These are phyloP conservation scores for Capsella bursapastoris DNA, from an alignment of 345 rosid species.

Conservation along the genomic window DNA sequence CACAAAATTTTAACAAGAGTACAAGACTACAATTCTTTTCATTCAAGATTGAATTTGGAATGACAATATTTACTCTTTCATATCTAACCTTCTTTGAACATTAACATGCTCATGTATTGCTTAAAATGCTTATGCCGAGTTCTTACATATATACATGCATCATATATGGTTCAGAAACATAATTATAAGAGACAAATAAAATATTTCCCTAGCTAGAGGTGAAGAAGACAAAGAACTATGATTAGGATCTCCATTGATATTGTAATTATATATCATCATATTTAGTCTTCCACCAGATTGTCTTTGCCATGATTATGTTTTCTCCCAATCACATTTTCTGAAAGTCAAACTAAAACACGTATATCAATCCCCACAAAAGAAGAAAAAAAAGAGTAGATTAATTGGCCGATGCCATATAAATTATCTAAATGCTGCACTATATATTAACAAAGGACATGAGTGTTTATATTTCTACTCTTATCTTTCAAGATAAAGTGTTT, in stretches of 20 bases:
- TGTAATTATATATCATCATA: slow-evolving; percentile 30
- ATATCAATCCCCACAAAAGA: slow-evolving; percentile 17
- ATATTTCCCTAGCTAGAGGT: slow-evolving; percentile 8
- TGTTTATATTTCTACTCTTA: background rate
- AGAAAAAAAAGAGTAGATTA: background rate
- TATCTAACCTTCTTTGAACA: background rate
- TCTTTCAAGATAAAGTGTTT: background rate
- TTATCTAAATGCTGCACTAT: background rate
- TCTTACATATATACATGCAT: background rate
- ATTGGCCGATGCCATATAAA: background rate
- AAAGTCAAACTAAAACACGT: slow-evolving; percentile 33
- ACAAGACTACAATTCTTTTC: no score
- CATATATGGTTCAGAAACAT: background rate
- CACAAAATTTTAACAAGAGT: background rate
- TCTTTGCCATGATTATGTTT: slow-evolving; percentile 42
- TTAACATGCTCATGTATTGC: background rate
- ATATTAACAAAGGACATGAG: background rate
- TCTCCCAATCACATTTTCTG: slow-evolving; percentile 18
- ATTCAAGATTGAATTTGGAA: background rate
- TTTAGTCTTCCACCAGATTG: slow-evolving; percentile 39
- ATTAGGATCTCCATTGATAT: slow-evolving; percentile 35
- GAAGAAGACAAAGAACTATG: slow-evolving; percentile 38
- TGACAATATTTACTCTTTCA: background rate
- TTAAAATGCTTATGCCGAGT: background rate
- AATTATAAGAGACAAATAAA: slow-evolving; percentile 36